phyloP scores from a whole-genome alignment of 2,329 filamentous ascomycete species.

The Stagonosporopsis chrysanthemi region DNA sequence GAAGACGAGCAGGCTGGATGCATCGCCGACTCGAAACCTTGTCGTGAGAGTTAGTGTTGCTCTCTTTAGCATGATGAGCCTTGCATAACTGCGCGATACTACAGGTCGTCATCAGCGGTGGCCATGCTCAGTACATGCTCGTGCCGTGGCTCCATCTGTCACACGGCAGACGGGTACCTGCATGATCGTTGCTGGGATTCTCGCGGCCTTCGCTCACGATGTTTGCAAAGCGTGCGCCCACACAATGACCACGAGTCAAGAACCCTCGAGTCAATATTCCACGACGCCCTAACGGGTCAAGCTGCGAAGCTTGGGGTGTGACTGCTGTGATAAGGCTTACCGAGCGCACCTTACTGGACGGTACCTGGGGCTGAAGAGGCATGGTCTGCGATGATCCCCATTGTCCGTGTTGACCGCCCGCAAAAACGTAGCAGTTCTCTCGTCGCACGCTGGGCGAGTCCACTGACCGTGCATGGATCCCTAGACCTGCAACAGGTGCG shows the following conservation, averaged over 20 bases:
- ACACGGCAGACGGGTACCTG: conserved; percentile 21
- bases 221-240: neutral
- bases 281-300: conserved; percentile 5
- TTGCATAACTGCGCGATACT: neutral
- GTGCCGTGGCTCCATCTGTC: conserved; percentile 6
- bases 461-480: conserved; percentile 12
- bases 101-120: neutral
- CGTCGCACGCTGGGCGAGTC: neutral
- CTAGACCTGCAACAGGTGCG: conserved; percentile 12
- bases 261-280: neutral
- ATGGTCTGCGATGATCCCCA: conserved; percentile 12
- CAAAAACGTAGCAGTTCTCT: conserved; percentile 1
- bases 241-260: conserved; percentile 7
- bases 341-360: conserved; percentile 12
- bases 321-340: conserved; percentile 11
- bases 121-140: conserved; percentile 1
- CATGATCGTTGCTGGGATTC: conserved; percentile 22
- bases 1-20: neutral
- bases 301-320: conserved; percentile 7
- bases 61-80: neutral
- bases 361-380: conserved; percentile 19
- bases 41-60: neutral
- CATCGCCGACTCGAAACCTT: neutral
- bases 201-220: neutral
- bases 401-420: conserved; percentile 11